A percentile compares a stretch with the other conserved stretches of the same genome.
Evolutionary conservation across 495 filamentous ascomycete genomes (phyloP).

Genomic region (Aspergillus ostianus): DNA sequence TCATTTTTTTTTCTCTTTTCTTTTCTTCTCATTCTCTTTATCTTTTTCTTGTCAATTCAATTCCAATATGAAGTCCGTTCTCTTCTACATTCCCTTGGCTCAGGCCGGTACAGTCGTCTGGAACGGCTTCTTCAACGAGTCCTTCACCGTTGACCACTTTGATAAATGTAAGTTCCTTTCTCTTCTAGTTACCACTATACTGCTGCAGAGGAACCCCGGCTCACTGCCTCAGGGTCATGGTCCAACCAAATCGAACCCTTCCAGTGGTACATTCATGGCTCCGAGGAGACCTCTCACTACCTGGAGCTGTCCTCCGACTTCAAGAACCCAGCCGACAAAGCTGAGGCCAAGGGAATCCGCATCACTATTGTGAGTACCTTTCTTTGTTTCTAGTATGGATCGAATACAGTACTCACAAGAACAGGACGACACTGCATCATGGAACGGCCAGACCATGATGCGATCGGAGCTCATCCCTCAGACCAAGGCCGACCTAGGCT

Average conservation of each 20-base stretch:
- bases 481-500: constrained; percentile 59
- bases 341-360: constrained; percentile 62
- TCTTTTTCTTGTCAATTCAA: neutral
- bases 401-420: neutral
- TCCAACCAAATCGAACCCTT: constrained; percentile 63
- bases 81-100: constrained; percentile 16
- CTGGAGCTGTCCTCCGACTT: constrained; percentile 53
- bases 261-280: constrained; percentile 73
- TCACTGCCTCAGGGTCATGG: constrained; percentile 56
- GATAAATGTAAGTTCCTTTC: constrained; percentile 21
- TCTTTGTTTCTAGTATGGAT: neutral
- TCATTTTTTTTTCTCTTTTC: constrained; percentile 1
- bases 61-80: constrained; percentile 19
- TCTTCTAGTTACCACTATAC: neutral
- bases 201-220: neutral
- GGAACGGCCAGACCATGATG: constrained; percentile 61
- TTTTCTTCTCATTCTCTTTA: neutral
- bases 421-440: constrained; percentile 56
- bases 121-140: constrained; percentile 28
- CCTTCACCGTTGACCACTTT: constrained; percentile 20
- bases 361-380: constrained; percentile 56
- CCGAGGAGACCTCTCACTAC: constrained; percentile 52
- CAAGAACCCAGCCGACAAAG: constrained; percentile 67
- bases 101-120: constrained; percentile 27
- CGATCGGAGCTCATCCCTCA: constrained; percentile 67